Evolutionary conservation across 345 rosid species (phyloP).

Genomic region (Microthlaspi erraticum): DNA sequence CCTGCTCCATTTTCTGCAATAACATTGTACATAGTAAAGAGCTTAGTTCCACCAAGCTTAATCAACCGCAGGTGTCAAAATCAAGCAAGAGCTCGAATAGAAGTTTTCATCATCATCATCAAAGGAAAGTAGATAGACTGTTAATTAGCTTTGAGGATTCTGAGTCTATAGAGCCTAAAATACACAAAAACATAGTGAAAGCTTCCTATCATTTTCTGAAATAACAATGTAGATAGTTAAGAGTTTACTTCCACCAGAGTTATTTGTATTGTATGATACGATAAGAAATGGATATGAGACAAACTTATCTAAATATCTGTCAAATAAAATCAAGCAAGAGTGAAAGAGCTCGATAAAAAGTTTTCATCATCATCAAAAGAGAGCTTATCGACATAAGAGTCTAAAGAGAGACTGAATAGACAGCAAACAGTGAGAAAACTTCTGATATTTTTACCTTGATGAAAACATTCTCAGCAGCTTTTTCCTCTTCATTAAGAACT

Average conservation of each 20-base stretch:
- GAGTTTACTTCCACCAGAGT: no score
- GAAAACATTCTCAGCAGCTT: conserved; percentile 89
- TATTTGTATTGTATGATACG: no score
- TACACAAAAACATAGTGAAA: not conserved
- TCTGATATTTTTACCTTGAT: conserved; percentile 62
- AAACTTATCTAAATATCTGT: no score
- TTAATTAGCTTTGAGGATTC: not conserved
- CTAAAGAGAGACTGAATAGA: not conserved
- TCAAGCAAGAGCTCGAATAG: not conserved
- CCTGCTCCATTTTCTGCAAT: conserved; percentile 87
- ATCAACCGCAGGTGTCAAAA: not conserved
- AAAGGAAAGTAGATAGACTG: conserved; percentile 12
- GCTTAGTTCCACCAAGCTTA: not conserved
- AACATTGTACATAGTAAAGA: conserved; percentile 6
- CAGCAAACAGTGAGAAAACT: not conserved
- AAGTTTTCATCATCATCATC: conserved; percentile 22
- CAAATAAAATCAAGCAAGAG: conserved; percentile 6
- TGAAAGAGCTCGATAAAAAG: not conserved
- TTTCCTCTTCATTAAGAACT: conserved; percentile 89
- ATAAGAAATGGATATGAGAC: no score
- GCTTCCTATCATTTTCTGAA: no score
- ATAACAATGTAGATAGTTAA: no score
- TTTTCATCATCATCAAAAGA: conserved; percentile 24
- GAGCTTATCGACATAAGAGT: not conserved
- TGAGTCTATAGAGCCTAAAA: not conserved